Evolutionary conservation across 2,329 filamentous ascomycete genomes (phyloP), one percentile per base, ranked within the genome.

Genomic region (Elsinoe batatas): DNA sequence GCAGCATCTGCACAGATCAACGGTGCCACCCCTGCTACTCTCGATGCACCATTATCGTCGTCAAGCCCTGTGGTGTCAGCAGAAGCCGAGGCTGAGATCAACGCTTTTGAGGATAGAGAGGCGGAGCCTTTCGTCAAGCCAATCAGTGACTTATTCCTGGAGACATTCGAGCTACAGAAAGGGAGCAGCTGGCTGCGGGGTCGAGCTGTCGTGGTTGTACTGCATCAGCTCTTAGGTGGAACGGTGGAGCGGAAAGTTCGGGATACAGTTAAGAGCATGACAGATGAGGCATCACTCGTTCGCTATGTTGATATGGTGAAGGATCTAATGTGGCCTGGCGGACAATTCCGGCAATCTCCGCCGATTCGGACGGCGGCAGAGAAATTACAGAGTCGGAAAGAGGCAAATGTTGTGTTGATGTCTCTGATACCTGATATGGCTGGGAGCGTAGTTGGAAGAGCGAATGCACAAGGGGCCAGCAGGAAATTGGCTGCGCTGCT

Each of bases 101-200:
- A 91, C 57, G 91, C 91, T 0, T 97, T 95, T 64, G 91, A 97
- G 70, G 85, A 88, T 66, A 85, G 84, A 64, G 89, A 95, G 63
- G 77, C 90, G 1, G 90, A 95, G 66, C 93, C 93, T 1, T 97
- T 98, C 65, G 93, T 98, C 64, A 98, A 96, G 68, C 94, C 93
- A 3, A 96, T 98, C 59, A 96, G 91, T 70, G 93, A 98, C 69
- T 84, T 98, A 58, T 98, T 98, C 71, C 80, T 98, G 13, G 93
- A 98, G 68, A 82, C 90, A 0, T 98, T 98, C 66, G 91, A 95
- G 66, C 79, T 98, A 37, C 95, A 96, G 69, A 84, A 86, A 58
- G 91, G 91, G 38, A 96, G 94, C 71, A 97, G 95, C 69, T 98
- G 93, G 94, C 81, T 98, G 3, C 87, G 94, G 38, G 94, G 93